Conservation (phyloP, 768 basidiomycete species). For the Boletus sensibilis region DNA sequence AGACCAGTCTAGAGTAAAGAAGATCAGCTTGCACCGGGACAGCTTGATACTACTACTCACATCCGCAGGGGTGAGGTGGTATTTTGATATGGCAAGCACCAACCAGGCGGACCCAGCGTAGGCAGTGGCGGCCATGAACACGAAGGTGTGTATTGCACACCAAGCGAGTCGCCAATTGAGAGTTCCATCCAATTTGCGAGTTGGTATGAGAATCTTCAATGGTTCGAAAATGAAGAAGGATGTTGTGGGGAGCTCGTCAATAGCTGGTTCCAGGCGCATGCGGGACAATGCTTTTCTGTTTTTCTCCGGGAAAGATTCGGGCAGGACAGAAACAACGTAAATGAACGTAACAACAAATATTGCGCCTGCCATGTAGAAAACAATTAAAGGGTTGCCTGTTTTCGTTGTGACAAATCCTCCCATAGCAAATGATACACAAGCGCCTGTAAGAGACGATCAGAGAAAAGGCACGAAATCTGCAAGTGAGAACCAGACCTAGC, state of each 20-base stretch:
- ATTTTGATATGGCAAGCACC: constrained; percentile 26
- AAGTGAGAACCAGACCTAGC: constrained; percentile 21
- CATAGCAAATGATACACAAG: constrained; percentile 25
- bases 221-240: constrained; percentile 21
- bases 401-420: constrained; percentile 33
- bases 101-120: constrained; percentile 21
- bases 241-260: neutral
- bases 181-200: constrained; percentile 13
- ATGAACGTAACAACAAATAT: constrained; percentile 19
- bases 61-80: constrained; percentile 27
- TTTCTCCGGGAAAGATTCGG: constrained; percentile 32
- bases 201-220: constrained; percentile 24
- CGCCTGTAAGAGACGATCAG: constrained; percentile 15
- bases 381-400: constrained; percentile 21
- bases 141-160: constrained; percentile 29
- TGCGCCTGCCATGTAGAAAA: constrained; percentile 19
- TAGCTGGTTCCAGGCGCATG: neutral
- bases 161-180: constrained; percentile 31
- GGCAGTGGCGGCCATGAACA: constrained; percentile 15
- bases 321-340: constrained; percentile 26
- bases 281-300: constrained; percentile 19
- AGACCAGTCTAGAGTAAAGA: constrained; percentile 26
- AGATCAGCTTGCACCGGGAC: neutral
- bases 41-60: constrained; percentile 8
- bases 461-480: neutral